A percentile compares a stretch with the other conserved stretches of the same genome.
Evolutionary conservation across 192 early-diverging fungal species (phyloP).

Genomic region (Rhizophagus sp.): DNA sequence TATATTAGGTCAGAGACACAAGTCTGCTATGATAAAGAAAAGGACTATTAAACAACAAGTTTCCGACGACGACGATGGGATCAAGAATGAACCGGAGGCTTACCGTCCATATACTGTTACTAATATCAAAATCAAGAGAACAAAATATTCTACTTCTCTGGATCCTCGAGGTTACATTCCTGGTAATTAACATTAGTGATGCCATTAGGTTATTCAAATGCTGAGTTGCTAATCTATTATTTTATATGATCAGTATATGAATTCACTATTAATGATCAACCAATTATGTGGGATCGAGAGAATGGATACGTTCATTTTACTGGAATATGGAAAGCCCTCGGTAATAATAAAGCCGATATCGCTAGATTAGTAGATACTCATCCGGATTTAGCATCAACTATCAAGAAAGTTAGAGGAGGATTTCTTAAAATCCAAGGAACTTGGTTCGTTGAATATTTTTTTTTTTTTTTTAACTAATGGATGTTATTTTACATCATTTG

Average conservation of each 20-base stretch:
- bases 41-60: conserved; percentile 13
- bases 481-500: neutral
- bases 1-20: conserved; percentile 4
- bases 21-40: conserved; percentile 8
- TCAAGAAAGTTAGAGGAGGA: conserved; percentile 60
- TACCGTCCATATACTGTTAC: conserved; percentile 10
- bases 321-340: conserved; percentile 62
- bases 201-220: neutral
- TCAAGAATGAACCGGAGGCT: conserved; percentile 12
- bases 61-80: conserved; percentile 2
- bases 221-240: neutral
- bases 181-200: conserved; percentile 39
- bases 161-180: conserved; percentile 63
- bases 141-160: conserved; percentile 62
- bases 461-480: neutral
- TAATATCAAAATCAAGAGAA: conserved; percentile 50
- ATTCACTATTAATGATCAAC: conserved; percentile 56
- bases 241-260: conserved; percentile 49
- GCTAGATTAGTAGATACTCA: conserved; percentile 63
- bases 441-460: conserved; percentile 43
- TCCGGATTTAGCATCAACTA: conserved; percentile 50
- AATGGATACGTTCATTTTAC: conserved; percentile 62
- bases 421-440: conserved; percentile 64
- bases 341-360: conserved; percentile 61
- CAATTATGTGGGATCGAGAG: conserved; percentile 68